Evolutionary conservation across 2,329 filamentous ascomycete species (phyloP), one percentile per base, ranked within the genome.

Genomic region (Fusarium subglutinans): DNA sequence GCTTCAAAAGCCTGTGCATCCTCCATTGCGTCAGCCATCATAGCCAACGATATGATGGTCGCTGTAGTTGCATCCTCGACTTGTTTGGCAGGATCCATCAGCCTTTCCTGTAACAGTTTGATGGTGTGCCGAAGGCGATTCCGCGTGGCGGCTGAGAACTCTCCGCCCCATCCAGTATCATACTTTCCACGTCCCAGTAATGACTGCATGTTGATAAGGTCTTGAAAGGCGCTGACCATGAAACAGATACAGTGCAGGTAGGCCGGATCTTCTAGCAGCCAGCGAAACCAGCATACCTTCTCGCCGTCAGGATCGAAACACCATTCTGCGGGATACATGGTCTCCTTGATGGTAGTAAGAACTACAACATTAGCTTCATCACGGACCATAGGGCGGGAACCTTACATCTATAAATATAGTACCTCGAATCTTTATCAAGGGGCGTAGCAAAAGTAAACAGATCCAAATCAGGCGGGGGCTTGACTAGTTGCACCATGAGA

Each of bases 291-390:
- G 40, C 69, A 73, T 35, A 28, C 66, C 9, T 74, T 78, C 38
- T 67, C 64, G 6, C 20, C 28, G 58, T 81, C 79, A 3, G 65
- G 43, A 1, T 73, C 63, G 57, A 79, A 69, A 53, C 80, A 81
- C 74, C 75, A 76, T 50, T 81, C 80, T 35, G 74, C 66, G 2
- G 80, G 80, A 22, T 80, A 81, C 53, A 81, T 70, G 8, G 69
- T 69, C 11, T 81, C 71, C 48, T 78, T 77, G 61, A 80, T 69
- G 28, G 75, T 76, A 15, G 71, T 75, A 9, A 80, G 44, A 66
- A 79, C 79, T 80, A 12, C 13, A 18, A 10, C 12, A 55, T 61
- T 33, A 53, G 18, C 22, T 22, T 1, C 43, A 12, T 6, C 24
- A 30, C 20, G 18, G 7, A 28, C 12, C 8, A 20, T 1, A 7